A percentile compares a stretch with the other conserved stretches of the same genome.
Conservation (phyloP, 2,329 filamentous ascomycete species). For the Fusarium virguliforme region DNA sequence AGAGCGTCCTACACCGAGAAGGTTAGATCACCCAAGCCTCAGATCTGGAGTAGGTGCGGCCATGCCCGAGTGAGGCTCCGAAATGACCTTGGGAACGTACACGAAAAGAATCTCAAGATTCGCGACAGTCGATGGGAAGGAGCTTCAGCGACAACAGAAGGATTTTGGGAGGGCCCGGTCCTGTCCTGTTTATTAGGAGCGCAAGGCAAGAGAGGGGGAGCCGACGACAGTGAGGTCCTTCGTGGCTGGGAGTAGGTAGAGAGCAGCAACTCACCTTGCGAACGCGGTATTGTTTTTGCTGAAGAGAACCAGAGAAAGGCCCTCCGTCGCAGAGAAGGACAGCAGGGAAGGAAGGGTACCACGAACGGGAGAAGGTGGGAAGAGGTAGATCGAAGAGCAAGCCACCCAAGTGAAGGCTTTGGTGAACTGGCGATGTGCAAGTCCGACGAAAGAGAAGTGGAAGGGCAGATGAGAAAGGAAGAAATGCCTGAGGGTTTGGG, state of each 20-base stretch:
- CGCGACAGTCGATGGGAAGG: neutral
- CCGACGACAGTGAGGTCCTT: neutral
- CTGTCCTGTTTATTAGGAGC: neutral
- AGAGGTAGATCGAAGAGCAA: neutral
- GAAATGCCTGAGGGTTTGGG: constrained; percentile 6
- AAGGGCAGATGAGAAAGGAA: constrained; percentile 8
- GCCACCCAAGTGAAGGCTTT: constrained; percentile 11
- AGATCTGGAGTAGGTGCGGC: neutral
- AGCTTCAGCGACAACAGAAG: neutral
- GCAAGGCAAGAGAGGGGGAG: constrained; percentile 1
- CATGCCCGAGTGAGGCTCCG: neutral
- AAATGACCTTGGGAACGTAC: neutral
- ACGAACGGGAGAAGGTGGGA: neutral
- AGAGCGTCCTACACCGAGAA: neutral
- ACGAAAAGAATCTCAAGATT: neutral
- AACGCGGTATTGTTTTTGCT: neutral
- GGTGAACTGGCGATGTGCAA: neutral
- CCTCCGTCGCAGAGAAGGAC: neutral
- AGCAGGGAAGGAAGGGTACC: neutral
- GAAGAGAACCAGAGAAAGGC: neutral
- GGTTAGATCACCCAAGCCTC: neutral
- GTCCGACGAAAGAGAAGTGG: no score
- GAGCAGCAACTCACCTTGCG: constrained; percentile 11
- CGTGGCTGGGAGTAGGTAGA: neutral
- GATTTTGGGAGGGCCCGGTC: neutral